These are phyloP conservation scores for Citrus maxima DNA, from an alignment of 345 rosid species.

Conservation along the genomic window DNA sequence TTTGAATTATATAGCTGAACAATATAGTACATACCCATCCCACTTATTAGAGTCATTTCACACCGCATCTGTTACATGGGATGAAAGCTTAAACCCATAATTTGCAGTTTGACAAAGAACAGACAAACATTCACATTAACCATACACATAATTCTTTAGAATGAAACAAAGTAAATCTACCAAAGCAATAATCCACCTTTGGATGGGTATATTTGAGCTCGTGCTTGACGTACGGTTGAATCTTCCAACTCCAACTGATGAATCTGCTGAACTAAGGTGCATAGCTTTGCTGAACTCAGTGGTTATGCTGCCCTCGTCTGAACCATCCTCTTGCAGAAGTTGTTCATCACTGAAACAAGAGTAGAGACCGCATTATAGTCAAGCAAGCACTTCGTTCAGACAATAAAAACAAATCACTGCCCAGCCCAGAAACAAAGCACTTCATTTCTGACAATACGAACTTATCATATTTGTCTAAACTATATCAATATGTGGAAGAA, in stretches of 20 bases:
- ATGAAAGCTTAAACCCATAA: not conserved
- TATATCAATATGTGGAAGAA: not conserved
- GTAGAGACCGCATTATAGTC: constrained; percentile 4
- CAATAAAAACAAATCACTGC: not conserved
- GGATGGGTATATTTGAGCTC: constrained; percentile 43
- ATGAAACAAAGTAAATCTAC: constrained; percentile 1
- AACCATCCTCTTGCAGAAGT: constrained; percentile 81
- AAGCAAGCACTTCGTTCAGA: not conserved
- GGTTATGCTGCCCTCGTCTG: constrained; percentile 50
- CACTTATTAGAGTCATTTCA: not conserved
- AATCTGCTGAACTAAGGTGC: constrained; percentile 67
- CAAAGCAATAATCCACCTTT: constrained; percentile 44
- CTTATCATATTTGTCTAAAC: not conserved
- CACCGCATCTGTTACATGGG: not conserved
- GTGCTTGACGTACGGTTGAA: constrained; percentile 39
- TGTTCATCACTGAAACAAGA: constrained; percentile 69
- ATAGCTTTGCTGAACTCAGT: constrained; percentile 63
- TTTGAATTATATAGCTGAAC: not conserved
- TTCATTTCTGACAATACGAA: not conserved
- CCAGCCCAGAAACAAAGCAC: not conserved
- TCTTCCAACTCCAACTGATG: constrained; percentile 49
- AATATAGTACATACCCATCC: not conserved
- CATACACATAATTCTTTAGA: not conserved
- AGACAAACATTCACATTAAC: not conserved
- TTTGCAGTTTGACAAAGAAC: not conserved